These are phyloP conservation scores for Colletotrichum viniferum DNA, from an alignment of 2,329 filamentous ascomycete species.

Conservation along the genomic window DNA sequence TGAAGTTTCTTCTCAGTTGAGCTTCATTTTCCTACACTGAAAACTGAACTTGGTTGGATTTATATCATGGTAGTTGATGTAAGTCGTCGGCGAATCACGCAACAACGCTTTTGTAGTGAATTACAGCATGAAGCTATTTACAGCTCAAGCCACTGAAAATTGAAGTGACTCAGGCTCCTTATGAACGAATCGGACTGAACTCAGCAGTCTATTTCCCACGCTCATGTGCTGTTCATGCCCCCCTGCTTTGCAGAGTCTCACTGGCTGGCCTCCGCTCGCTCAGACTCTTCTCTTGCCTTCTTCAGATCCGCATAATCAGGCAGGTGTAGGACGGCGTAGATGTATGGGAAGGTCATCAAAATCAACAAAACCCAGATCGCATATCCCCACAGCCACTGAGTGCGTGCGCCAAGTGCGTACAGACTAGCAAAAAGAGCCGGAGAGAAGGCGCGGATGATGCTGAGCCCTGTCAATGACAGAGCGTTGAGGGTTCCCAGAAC, in stretches of 20 bases:
- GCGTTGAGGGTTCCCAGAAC: conserved; percentile 73
- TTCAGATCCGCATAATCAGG: background rate
- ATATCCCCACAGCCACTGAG: conserved; percentile 67
- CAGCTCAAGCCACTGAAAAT: background rate
- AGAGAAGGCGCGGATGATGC: conserved; percentile 66
- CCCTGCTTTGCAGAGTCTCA: background rate
- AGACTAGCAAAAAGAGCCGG: conserved; percentile 71
- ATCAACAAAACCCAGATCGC: conserved; percentile 6
- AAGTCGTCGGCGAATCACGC: background rate
- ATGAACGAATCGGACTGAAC: background rate
- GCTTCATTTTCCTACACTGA: background rate
- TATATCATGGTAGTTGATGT: background rate
- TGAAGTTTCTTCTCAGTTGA: background rate
- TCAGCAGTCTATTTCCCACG: background rate
- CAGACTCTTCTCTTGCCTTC: background rate
- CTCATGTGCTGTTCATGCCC: background rate
- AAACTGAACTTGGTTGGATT: background rate
- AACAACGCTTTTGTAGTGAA: background rate
- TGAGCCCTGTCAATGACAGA: conserved; percentile 62
- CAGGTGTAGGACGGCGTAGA: background rate
- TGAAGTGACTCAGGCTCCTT: background rate
- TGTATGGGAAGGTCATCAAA: background rate
- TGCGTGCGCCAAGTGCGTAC: conserved; percentile 69
- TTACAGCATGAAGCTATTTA: background rate
- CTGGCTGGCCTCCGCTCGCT: background rate